Base-by-base conservation (phyloP, 495 filamentous ascomycete species). In the Margaritispora aquatica region DNA sequence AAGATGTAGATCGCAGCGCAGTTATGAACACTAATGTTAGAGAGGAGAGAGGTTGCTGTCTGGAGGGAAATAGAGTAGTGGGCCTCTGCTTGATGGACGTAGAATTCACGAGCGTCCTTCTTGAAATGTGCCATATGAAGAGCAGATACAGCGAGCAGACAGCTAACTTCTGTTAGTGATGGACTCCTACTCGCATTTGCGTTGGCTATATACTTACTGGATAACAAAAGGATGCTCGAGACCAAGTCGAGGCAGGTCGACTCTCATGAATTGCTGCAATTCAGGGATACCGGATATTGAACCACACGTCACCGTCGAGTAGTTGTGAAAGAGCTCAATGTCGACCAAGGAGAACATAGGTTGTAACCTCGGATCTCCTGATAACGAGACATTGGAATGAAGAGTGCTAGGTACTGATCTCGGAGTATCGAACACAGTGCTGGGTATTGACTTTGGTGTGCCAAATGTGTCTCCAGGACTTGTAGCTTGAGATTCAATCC, bases 321-420 rank as follows among this genome's bases (percentile, higher is more conserved):
- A 77, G 63, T 77, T 75, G 63, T 77, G 74, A 7, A 77, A 68
- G 2, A 77, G 70, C 19, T 76, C 74, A 0, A 77, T 69, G 15
- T 44, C 38, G 2, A 44, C 8, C 19, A 44, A 17, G 15, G 8
- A 10, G 38, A 44, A 44, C 17, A 17, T 2, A 3, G 17, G 38
- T 44, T 44, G 38, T 10, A 44, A n/a, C 17, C 38, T 8, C 11
- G 38, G 15, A n/a, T 44, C 38, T 3, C 3, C 38, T 44, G 38
- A 5, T 34, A 22, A 41, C 27, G 26, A 26, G 22, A 36, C 19
- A 17, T 21, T 59, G 13, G 38, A 47, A 26, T 19, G 46, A 21
- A 24, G 54, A 81, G 75, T 31, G 82, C 69, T 79, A 80, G 81
- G 75, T 31, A 82, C 69, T 79, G 81, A 58, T 78, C 73, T 4